Percentiles rank a stretch among this genome's conserved stretches.
These are phyloP conservation scores for Candida sp. DNA, from an alignment of 1,139 yeast genomes.

Conservation along the genomic window DNA sequence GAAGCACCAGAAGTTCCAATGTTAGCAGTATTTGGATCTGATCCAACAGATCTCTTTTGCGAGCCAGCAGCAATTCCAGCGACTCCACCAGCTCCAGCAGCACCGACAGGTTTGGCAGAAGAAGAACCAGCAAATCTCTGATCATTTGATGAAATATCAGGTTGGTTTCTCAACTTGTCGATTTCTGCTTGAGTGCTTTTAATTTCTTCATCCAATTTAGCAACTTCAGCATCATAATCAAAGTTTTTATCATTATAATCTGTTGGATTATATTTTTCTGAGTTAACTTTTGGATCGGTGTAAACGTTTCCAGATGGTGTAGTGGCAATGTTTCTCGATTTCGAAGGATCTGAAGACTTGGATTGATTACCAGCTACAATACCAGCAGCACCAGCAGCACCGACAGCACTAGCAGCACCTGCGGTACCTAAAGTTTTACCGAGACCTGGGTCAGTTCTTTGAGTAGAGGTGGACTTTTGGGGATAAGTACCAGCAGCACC, in stretches of 20 bases:
- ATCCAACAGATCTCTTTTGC: background rate
- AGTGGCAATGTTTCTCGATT: background rate
- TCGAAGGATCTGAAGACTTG: background rate
- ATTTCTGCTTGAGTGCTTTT: constrained; percentile 7
- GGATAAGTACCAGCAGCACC: no score
- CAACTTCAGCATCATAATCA: constrained; percentile 5
- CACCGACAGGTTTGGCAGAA: constrained; percentile 11
- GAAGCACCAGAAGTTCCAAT: constrained; percentile 11
- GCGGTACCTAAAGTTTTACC: background rate
- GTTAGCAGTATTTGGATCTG: background rate
- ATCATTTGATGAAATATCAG: constrained; percentile 11
- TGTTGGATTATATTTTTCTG: background rate
- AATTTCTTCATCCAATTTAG: constrained; percentile 10
- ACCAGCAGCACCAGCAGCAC: constrained; percentile 1
- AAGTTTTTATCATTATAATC: background rate
- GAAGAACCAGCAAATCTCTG: constrained; percentile 5
- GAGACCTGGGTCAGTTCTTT: background rate
- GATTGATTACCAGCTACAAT: background rate
- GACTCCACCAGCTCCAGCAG: constrained; percentile 6
- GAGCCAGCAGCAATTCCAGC: constrained; percentile 3
- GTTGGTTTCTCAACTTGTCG: constrained; percentile 6
- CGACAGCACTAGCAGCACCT: background rate
- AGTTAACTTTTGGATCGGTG: background rate
- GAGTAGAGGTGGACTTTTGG: background rate
- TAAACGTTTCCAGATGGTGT: constrained; percentile 7